Base-by-base conservation (phyloP, 2,329 filamentous ascomycete species). In the Corynespora cassiicola region DNA sequence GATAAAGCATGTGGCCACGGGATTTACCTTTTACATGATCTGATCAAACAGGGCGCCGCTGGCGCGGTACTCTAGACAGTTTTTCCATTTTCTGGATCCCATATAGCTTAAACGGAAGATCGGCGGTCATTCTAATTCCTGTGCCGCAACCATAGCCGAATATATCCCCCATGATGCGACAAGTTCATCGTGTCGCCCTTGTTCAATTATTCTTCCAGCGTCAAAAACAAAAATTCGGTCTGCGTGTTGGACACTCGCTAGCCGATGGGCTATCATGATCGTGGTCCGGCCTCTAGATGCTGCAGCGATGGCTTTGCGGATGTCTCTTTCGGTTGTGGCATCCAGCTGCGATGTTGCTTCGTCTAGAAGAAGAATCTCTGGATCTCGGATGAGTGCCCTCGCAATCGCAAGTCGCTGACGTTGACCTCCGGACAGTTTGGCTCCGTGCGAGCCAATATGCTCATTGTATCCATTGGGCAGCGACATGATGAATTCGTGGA, bases 181-280 rank as follows among this genome's bases (percentile, higher is more conserved):
- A 49, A 86, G 66, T 54, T 84, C 80, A 5, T 73, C 69, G 57
- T 87, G 82, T 14, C 76, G 76, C n/a, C 86, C 84, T 38, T 72
- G 68, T 57, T 87, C 82, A 2, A 81, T 70, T 23, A 87, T 75
- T 15, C 64, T 78, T 16, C 85, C 82, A 44, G 84, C 77, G 8
- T 86, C 86, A 31, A 94, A 80, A 0, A 92, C 87, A 54, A 88
- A 89, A 26, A 91, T 91, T n/a, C 84, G 72, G 62, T 92, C 84
- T 1, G 87, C 86, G 52, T 90, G 86, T 64, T 88, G 87, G 14
- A 91, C 83, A 9, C 86, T 92, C 0, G 85, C 85, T 31, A 92
- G 73, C 10, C 88, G 76, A 63, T 92, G 88, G 1, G 88, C 88
- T 8, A 94, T 87, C 3, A 87, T 86, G 3, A 94, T 74, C 45